A percentile compares a stretch with the other conserved stretches of the same genome.
Evolutionary conservation across 2,329 filamentous ascomycete genomes (phyloP).

Genomic region (Aspergillus novofumigatus): DNA sequence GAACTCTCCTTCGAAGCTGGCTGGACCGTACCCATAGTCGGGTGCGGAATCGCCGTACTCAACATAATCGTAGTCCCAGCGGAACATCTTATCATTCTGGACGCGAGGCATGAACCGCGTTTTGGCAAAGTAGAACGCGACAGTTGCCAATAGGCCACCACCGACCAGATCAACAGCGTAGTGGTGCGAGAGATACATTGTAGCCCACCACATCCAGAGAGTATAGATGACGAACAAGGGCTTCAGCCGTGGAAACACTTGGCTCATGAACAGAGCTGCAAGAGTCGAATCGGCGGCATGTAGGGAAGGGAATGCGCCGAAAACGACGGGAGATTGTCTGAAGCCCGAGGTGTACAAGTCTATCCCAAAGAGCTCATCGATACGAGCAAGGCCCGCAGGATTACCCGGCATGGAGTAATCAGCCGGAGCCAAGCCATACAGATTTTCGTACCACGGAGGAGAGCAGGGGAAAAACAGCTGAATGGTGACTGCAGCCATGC

Average conservation of each 20-base stretch:
- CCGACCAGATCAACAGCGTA: conserved; percentile 91
- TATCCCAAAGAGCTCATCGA: conserved; percentile 84
- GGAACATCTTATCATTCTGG: conserved; percentile 77
- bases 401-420: conserved; percentile 89
- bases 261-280: conserved; percentile 87
- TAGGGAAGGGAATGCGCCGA: conserved; percentile 90
- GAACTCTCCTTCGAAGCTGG: conserved; percentile 53
- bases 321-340: conserved; percentile 83
- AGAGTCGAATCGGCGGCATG: conserved; percentile 87
- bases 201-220: conserved; percentile 96
- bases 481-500: conserved; percentile 78
- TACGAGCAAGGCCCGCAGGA: conserved; percentile 80
- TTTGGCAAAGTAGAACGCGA: conserved; percentile 78
- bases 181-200: conserved; percentile 96
- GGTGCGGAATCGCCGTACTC: conserved; percentile 66
- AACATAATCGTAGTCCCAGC: conserved; percentile 95
- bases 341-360: conserved; percentile 93
- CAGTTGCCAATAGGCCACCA: conserved; percentile 71
- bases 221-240: conserved; percentile 78
- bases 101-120: conserved; percentile 75
- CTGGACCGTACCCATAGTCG: conserved; percentile 52
- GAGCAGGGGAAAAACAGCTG: conserved; percentile 91
- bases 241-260: conserved; percentile 80
- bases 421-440: conserved; percentile 83
- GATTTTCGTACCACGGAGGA: conserved; percentile 94